These are phyloP conservation scores for Elsinoe arachidis DNA, from an alignment of 2,329 filamentous ascomycete genomes.

Conservation along the genomic window DNA sequence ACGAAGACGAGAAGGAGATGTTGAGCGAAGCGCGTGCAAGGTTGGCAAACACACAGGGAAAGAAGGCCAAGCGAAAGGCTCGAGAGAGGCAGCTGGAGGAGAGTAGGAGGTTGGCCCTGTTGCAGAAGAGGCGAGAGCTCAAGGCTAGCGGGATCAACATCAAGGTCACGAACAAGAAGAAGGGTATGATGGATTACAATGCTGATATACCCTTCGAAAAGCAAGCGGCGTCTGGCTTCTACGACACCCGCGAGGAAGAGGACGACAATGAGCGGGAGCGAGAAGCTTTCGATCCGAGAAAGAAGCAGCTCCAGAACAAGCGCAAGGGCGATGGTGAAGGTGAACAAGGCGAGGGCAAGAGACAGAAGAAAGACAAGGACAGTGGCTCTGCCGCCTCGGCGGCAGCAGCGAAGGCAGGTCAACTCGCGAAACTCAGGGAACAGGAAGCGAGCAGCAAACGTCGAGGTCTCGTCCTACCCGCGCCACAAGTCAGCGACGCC, in stretches of 20 bases:
- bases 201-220: slow-evolving; percentile 98
- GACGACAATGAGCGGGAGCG: slow-evolving; percentile 73
- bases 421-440: slow-evolving; percentile 89
- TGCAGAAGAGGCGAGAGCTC: slow-evolving; percentile 92
- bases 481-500: slow-evolving; percentile 83
- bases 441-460: slow-evolving; percentile 96
- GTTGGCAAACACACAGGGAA: slow-evolving; percentile 94
- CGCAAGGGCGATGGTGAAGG: slow-evolving; percentile 88
- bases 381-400: slow-evolving; percentile 69
- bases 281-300: slow-evolving; percentile 81
- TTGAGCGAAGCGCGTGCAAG: slow-evolving; percentile 92
- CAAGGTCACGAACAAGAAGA: slow-evolving; percentile 83
- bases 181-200: slow-evolving; percentile 99
- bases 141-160: slow-evolving; percentile 98
- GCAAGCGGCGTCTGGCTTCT: slow-evolving; percentile 78
- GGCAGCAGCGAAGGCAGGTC: slow-evolving; percentile 84
- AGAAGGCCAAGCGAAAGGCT: slow-evolving; percentile 97
- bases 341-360: slow-evolving; percentile 66
- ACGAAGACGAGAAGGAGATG: slow-evolving; percentile 99
- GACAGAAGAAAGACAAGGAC: slow-evolving; percentile 80
- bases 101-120: slow-evolving; percentile 74
- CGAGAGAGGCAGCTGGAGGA: slow-evolving; percentile 92
- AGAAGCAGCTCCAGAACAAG: slow-evolving; percentile 84
- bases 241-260: slow-evolving; percentile 81
- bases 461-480: slow-evolving; percentile 68